Evolutionary conservation across 805 yeast genomes (phyloP).

Genomic region (Lipomyces anomalus): DNA sequence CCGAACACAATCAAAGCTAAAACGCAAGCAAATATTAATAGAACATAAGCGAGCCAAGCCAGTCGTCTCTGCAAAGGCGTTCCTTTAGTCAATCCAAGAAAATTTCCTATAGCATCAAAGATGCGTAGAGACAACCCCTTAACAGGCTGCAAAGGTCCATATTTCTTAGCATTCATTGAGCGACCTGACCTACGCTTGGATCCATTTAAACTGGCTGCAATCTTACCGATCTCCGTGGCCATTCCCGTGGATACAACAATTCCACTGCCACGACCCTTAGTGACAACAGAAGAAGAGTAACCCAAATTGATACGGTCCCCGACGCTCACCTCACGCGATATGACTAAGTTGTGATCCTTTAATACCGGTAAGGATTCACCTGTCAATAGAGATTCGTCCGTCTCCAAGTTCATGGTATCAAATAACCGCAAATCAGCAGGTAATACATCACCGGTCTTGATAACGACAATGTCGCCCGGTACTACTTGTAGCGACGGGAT

Average conservation of each 20-base stretch:
- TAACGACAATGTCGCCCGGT: constrained; percentile 64
- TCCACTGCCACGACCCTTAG: constrained; percentile 72
- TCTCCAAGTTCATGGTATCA: constrained; percentile 57
- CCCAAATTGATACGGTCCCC: constrained; percentile 74
- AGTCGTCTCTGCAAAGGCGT: constrained; percentile 76
- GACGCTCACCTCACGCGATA: constrained; percentile 43
- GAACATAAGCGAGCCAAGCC: constrained; percentile 66
- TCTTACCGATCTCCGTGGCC: constrained; percentile 66
- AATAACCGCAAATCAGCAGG: constrained; percentile 68
- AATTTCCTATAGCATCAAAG: constrained; percentile 54
- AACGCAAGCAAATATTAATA: constrained; percentile 73
- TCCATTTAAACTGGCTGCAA: constrained; percentile 42
- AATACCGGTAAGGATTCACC: constrained; percentile 64
- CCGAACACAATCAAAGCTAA: constrained; percentile 86
- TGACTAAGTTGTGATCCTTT: constrained; percentile 43
- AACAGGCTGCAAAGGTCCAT: constrained; percentile 19
- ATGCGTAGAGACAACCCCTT: constrained; percentile 45
- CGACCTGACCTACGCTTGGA: constrained; percentile 16
- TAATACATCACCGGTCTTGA: constrained; percentile 66
- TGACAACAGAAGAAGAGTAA: constrained; percentile 59
- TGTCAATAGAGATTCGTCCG: constrained; percentile 62
- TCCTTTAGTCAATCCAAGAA: constrained; percentile 71
- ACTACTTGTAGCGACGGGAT: constrained; percentile 61
- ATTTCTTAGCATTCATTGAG: constrained; percentile 16
- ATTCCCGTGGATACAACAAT: constrained; percentile 65